These are phyloP conservation scores for Cryptococcus neoformans DNA, from an alignment of 1,284 basidiomycete genomes.

Conservation along the genomic window DNA sequence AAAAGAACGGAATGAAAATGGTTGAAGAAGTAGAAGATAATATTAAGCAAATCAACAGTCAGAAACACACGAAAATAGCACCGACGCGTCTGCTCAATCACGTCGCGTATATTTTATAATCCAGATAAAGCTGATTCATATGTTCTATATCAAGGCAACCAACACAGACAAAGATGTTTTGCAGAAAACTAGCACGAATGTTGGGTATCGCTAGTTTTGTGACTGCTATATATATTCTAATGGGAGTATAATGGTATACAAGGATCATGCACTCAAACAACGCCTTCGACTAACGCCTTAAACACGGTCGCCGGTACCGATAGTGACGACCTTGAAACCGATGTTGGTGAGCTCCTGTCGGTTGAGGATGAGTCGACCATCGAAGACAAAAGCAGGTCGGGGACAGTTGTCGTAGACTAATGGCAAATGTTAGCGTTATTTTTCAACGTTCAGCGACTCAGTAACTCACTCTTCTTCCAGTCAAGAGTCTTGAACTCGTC, in stretches of 20 bases:
- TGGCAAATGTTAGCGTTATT: neutral
- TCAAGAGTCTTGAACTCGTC: slow-evolving; percentile 91
- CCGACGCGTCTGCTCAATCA: neutral
- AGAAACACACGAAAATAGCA: neutral
- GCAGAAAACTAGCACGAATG: neutral
- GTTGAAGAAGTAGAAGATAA: neutral
- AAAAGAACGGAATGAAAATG: neutral
- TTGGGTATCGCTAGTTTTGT: neutral
- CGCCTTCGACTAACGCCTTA: neutral
- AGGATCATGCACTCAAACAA: no score
- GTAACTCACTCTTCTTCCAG: slow-evolving; percentile 59
- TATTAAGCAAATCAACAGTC: neutral
- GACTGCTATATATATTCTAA: no score
- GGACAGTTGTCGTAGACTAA: slow-evolving; percentile 82
- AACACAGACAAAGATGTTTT: neutral
- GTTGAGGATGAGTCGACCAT: slow-evolving; percentile 67
- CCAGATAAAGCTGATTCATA: neutral
- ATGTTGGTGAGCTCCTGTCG: slow-evolving; percentile 73
- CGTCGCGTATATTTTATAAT: neutral
- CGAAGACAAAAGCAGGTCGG: slow-evolving; percentile 95
- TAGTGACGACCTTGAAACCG: slow-evolving; percentile 78
- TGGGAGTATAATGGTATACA: no score
- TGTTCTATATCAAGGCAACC: neutral
- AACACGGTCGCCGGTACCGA: slow-evolving; percentile 44
- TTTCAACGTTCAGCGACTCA: neutral